phyloP scores from a whole-genome alignment of 352 stramenopile genomes.

The Pythium dissimile region DNA sequence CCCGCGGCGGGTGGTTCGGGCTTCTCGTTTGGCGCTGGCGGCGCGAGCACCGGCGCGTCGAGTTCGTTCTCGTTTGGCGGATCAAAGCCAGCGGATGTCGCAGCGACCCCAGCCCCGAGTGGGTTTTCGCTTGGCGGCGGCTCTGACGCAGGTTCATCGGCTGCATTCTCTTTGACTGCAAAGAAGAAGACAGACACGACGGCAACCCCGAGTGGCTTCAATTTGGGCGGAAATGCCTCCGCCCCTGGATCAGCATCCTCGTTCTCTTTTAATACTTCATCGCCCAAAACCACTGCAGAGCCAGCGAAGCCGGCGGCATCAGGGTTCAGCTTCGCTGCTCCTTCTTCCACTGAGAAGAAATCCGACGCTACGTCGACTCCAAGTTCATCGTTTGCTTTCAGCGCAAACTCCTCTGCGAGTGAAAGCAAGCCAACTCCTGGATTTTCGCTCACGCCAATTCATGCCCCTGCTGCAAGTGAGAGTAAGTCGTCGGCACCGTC shows the following conservation, averaged over 20 bases:
- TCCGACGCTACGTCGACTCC: conserved; percentile 1
- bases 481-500: conserved; percentile 9
- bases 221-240: conserved; percentile 10
- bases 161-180: conserved; percentile 19
- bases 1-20: conserved; percentile 5
- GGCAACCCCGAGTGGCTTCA: conserved; percentile 13
- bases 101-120: background rate
- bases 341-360: conserved; percentile 15
- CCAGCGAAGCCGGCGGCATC: conserved; percentile 8
- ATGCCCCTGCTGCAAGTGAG: conserved; percentile 8
- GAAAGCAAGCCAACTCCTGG: conserved; percentile 16
- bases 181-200: background rate
- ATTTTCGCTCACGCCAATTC: conserved; percentile 9
- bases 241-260: background rate
- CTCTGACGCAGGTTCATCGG: background rate
- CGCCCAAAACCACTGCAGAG: conserved; percentile 25
- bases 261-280: conserved; percentile 27
- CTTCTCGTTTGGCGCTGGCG: conserved; percentile 12
- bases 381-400: conserved; percentile 1
- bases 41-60: background rate
- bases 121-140: conserved; percentile 15
- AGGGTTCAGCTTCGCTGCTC: conserved; percentile 14
- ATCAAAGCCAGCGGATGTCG: background rate
- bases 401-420: background rate
- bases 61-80: conserved; percentile 16